Conservation (phyloP, 495 filamentous ascomycete genomes). For the Aspergillus cavernicola region DNA sequence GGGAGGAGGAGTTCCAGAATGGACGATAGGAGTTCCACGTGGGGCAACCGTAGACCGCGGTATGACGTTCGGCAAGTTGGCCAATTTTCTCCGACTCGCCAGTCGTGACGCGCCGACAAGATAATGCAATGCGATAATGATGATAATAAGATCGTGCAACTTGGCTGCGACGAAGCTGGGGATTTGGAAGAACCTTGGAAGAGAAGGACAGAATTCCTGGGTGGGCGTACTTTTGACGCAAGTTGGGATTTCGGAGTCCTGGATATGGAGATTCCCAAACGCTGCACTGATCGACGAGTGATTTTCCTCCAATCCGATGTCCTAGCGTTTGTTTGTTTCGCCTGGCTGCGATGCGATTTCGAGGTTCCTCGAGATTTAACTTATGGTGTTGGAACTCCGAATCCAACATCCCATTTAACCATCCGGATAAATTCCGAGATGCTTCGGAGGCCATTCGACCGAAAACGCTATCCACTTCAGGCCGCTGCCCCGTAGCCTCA, state of each 20-base stretch:
- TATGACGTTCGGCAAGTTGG: conserved; percentile 22
- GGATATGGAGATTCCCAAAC: background rate
- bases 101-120: conserved; percentile 6
- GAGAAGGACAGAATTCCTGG: background rate
- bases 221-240: background rate
- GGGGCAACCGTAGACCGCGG: conserved; percentile 24
- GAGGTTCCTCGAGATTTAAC: background rate
- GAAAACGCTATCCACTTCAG: background rate
- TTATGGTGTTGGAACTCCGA: no score
- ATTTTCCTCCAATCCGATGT: conserved; percentile 7
- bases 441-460: conserved; percentile 4
- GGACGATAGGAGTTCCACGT: conserved; percentile 17
- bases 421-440: background rate
- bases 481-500: background rate
- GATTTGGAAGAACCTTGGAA: background rate
- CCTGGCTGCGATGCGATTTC: background rate
- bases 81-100: conserved; percentile 9
- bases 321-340: background rate
- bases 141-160: conserved; percentile 1
- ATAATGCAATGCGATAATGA: background rate
- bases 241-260: background rate
- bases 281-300: conserved; percentile 6
- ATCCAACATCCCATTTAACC: no score
- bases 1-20: conserved; percentile 3
- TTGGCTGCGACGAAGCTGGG: background rate